Evolutionary conservation across 345 rosid genomes (phyloP).

Genomic region (Eucalyptus urophylla): DNA sequence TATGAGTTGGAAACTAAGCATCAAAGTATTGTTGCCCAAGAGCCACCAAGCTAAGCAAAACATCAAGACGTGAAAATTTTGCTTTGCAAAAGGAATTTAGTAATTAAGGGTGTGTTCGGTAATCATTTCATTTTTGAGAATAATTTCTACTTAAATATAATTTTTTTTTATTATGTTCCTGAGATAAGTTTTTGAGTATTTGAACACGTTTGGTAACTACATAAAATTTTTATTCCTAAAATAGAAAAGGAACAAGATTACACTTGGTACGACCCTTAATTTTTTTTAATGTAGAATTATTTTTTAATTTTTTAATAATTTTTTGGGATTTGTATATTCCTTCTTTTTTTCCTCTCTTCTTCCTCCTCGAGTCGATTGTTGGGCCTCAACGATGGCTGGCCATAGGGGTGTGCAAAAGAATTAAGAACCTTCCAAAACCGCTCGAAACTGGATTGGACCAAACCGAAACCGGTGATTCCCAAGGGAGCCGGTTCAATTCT

Average conservation of each 20-base stretch:
- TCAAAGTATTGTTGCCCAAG: not conserved
- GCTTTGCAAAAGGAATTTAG: not conserved
- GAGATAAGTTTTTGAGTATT: no score
- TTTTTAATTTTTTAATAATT: no score
- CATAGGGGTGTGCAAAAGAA: fast-evolving
- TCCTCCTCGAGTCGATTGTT: no score
- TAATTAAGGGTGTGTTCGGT: fast-evolving
- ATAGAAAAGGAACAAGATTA: fast-evolving
- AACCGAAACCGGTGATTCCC: fast-evolving
- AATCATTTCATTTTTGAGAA: fast-evolving
- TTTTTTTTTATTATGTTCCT: fast-evolving
- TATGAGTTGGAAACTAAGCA: no score
- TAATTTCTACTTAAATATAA: fast-evolving
- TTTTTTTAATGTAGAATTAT: fast-evolving
- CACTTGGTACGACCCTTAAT: no score
- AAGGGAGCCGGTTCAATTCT: fast-evolving
- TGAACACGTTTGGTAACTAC: fast-evolving
- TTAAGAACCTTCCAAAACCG: fast-evolving
- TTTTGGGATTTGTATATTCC: no score
- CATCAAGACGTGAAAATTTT: not conserved
- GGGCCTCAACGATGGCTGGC: fast-evolving
- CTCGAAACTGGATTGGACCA: fast-evolving
- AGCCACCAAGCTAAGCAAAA: not conserved
- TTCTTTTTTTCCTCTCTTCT: no score
- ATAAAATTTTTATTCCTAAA: fast-evolving